A percentile compares a stretch with the other conserved stretches of the same genome.
Evolutionary conservation across 164 flowering plant species (phyloP).

Genomic region (Cinnamomum chago): DNA sequence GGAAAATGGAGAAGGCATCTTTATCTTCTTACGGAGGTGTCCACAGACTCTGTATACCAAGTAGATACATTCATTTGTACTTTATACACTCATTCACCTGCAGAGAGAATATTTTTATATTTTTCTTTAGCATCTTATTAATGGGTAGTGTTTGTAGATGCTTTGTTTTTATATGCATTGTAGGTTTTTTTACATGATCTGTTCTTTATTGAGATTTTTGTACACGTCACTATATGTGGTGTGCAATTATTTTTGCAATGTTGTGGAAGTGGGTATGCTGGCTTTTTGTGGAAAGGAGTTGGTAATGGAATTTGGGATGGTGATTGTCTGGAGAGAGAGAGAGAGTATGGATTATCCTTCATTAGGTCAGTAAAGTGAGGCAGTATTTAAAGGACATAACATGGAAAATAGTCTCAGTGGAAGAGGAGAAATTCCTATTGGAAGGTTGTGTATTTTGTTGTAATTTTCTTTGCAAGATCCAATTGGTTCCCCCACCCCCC

Average conservation of each 20-base stretch:
- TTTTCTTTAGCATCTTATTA: background rate
- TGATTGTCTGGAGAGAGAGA: background rate
- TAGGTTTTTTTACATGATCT: background rate
- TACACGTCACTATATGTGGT: background rate
- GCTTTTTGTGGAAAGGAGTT: background rate
- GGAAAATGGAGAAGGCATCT: background rate
- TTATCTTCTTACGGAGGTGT: background rate
- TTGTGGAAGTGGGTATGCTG: background rate
- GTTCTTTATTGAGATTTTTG: background rate
- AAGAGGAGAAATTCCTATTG: background rate
- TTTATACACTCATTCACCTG: slow-evolving; percentile 2
- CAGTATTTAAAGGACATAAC: background rate
- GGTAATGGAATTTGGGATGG: background rate
- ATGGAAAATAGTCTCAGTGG: too few species aligned
- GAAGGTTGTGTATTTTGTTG: background rate
- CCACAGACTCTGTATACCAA: background rate
- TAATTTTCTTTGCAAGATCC: slow-evolving; percentile 4
- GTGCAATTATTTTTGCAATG: background rate
- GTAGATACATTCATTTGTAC: background rate
- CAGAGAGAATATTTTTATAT: slow-evolving; percentile 1
- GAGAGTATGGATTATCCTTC: background rate
- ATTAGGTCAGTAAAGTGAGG: too few species aligned
- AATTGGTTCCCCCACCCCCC: background rate
- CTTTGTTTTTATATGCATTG: background rate
- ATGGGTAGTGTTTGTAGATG: background rate